Evolutionary conservation across 1,139 yeast species (phyloP), one percentile per base, ranked within the genome.

Genomic region (Yamadazyma sp.): DNA sequence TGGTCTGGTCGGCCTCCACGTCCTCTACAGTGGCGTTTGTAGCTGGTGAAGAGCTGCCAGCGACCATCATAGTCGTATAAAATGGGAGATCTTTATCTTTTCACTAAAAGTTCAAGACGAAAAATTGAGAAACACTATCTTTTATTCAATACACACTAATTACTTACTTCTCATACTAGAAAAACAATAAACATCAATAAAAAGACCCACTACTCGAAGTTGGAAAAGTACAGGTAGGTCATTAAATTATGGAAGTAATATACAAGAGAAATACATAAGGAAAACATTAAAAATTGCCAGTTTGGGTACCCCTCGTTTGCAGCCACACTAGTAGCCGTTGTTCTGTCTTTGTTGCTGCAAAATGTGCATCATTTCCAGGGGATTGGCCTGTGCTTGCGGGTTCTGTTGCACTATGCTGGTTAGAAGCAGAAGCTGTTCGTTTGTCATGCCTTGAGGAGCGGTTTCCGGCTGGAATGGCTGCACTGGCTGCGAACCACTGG

Each of bases 381-480:
- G 58, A 34, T 56, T 49, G 20, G 47, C 46, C 39, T 55, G 55
- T 17, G 47, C 55, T 22, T 54, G 58, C 4, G 62, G 62, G 42
- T 58, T 56, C 25, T 57, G 50, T 25, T 54, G 53, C 10, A 54
- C 55, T 11, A 55, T 42, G 17, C 46, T 47, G 4, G 50, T 40
- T 11, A 55, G 40, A 29, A 45, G 23, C 37, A 34, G 37, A 8
- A 34, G 17, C 14, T 34, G 37, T 16, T 34, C 37, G 29, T 27
- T 34, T 11, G 37, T 27, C 37, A 34, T 34, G 3, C 16, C 30
- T 18, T 39, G 33, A 5, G 40, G 24, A 5, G 40, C 35, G 5
- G 35, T 18, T 6, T 27, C 27, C 10, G 28, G 9, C n/a, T 34
- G 31, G n/a, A 15, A 18, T 8, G 23, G 23, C 17, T 18, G 15